Evolutionary conservation across 192 early-diverging fungal species (phyloP).

Genomic region (Entomortierella beljakovae): DNA sequence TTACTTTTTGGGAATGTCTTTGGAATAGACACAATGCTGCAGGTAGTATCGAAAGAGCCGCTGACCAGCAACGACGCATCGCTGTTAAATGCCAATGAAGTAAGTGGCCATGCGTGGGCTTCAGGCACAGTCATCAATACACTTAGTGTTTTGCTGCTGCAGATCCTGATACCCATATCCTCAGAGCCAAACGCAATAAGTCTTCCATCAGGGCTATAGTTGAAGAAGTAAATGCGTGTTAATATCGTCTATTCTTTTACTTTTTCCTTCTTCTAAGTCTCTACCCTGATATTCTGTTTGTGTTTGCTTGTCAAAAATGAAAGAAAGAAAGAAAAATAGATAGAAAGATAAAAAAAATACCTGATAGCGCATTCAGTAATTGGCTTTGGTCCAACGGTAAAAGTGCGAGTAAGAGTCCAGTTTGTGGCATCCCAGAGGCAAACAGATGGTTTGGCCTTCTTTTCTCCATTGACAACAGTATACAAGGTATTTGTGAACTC

Average conservation of each 20-base stretch:
- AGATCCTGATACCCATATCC: constrained; percentile 77
- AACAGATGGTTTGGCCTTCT: constrained; percentile 65
- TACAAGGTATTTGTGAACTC: constrained; percentile 69
- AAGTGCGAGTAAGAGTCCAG: constrained; percentile 64
- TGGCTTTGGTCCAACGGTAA: constrained; percentile 64
- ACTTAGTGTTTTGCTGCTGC: constrained; percentile 71
- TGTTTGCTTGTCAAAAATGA: too few species aligned
- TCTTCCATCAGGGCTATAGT: constrained; percentile 71
- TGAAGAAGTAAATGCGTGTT: background rate
- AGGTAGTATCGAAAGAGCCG: constrained; percentile 86
- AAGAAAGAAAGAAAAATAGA: too few species aligned
- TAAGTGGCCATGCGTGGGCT: constrained; percentile 86
- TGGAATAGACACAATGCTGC: constrained; percentile 68
- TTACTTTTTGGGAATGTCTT: constrained; percentile 52
- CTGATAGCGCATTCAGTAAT: constrained; percentile 76
- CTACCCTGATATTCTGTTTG: too few species aligned
- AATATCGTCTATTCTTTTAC: background rate
- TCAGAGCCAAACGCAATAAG: constrained; percentile 79
- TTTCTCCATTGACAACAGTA: constrained; percentile 70
- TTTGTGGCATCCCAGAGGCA: constrained; percentile 69
- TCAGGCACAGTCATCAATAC: constrained; percentile 68
- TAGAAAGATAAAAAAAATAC: constrained; percentile 33
- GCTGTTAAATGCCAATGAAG: constrained; percentile 77
- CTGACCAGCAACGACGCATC: constrained; percentile 74
- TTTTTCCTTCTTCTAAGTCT: too few species aligned